These are phyloP conservation scores for Senna tora DNA, from an alignment of 306 rosid genomes.

Conservation along the genomic window DNA sequence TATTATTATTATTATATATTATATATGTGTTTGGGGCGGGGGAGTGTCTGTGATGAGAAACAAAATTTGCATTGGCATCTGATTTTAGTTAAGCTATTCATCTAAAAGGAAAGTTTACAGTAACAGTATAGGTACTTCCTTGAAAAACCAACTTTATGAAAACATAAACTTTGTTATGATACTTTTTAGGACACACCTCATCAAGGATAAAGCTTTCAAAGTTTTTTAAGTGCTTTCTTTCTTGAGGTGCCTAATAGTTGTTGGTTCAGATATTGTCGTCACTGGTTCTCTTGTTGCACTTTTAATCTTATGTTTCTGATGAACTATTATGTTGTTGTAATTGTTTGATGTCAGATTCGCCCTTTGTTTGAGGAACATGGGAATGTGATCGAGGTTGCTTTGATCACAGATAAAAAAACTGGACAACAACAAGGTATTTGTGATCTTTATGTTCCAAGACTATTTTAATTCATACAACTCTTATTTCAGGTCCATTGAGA, in stretches of 20 bases:
- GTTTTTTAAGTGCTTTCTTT: background rate
- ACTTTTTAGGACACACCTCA: background rate
- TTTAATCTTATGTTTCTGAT: conserved; percentile 20
- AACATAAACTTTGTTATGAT: background rate
- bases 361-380: conserved; percentile 91
- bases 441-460: conserved; percentile 45
- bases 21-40: too few species aligned
- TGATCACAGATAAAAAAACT: conserved; percentile 84
- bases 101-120: background rate
- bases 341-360: conserved; percentile 63
- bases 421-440: conserved; percentile 90
- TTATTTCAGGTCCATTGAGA: conserved; percentile 86
- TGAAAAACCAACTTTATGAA: background rate
- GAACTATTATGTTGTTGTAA: conserved; percentile 7
- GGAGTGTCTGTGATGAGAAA: background rate
- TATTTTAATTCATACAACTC: conserved; percentile 51
- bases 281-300: background rate
- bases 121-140: background rate
- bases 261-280: background rate
- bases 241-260: background rate
- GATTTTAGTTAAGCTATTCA: background rate
- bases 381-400: conserved; percentile 86
- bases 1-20: too few species aligned
- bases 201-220: background rate
- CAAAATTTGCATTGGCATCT: background rate